phyloP scores from a whole-genome alignment of 805 yeast species.

The Wickerhamiella alocasiicola region DNA sequence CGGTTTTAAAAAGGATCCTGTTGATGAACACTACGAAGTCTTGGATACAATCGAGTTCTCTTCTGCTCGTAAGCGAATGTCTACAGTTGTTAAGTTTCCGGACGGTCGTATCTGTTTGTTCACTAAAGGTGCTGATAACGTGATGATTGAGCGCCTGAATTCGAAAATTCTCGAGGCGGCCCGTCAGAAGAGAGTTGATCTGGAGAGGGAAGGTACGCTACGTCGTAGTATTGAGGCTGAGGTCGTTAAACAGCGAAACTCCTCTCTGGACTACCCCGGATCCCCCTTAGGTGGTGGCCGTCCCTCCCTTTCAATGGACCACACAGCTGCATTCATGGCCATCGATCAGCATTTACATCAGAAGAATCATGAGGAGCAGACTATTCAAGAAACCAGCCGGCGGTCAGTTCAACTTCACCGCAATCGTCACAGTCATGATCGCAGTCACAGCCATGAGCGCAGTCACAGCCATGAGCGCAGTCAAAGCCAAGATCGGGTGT shows the following conservation, averaged over 20 bases:
- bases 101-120: conserved; percentile 61
- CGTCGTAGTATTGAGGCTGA: conserved; percentile 67
- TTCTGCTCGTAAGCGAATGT: conserved; percentile 86
- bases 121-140: conserved; percentile 85
- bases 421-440: neutral
- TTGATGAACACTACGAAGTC: conserved; percentile 56
- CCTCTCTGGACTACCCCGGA: conserved; percentile 2
- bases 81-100: conserved; percentile 68
- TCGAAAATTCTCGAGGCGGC: conserved; percentile 44
- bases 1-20: conserved; percentile 58
- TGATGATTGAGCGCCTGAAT: conserved; percentile 40
- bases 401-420: conserved; percentile 13
- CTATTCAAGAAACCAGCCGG: conserved; percentile 20
- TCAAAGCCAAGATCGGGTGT: neutral
- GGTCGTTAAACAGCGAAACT: conserved; percentile 15
- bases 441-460: neutral
- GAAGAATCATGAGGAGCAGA: conserved; percentile 14
- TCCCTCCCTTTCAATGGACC: conserved; percentile 5
- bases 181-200: conserved; percentile 47
- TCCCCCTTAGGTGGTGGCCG: conserved; percentile 8
- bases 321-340: conserved; percentile 11
- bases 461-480: neutral
- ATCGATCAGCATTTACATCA: conserved; percentile 17
- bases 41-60: conserved; percentile 77
- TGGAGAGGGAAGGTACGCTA: conserved; percentile 41